These are phyloP conservation scores for Leccinum pseudoinsigne DNA, from an alignment of 1,284 basidiomycete genomes.

Conservation along the genomic window DNA sequence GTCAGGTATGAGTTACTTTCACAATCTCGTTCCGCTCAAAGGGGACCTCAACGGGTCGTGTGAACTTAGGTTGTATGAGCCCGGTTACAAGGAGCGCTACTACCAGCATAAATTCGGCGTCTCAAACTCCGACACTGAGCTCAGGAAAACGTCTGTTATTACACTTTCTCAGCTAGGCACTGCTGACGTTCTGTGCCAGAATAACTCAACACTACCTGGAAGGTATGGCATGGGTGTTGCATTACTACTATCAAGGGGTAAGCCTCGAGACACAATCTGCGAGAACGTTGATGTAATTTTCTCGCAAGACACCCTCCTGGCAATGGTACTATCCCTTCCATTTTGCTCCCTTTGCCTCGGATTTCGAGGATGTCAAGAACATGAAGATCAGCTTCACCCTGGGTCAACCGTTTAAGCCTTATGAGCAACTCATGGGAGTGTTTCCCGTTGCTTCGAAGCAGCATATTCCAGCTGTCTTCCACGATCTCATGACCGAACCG, in stretches of 20 bases:
- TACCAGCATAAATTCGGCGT: conserved; percentile 94
- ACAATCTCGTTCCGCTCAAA: background rate
- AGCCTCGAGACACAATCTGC: conserved; percentile 3
- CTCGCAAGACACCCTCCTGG: conserved; percentile 88
- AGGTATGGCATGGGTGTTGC: conserved; percentile 95
- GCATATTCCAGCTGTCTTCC: conserved; percentile 89
- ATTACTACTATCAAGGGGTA: conserved; percentile 98
- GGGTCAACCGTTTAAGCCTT: conserved; percentile 93
- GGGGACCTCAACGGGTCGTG: conserved; percentile 18
- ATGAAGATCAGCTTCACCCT: conserved; percentile 81
- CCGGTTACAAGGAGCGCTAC: conserved; percentile 95
- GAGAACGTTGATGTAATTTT: conserved; percentile 14
- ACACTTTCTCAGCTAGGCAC: background rate
- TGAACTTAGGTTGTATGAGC: conserved; percentile 79
- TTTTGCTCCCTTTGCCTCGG: conserved; percentile 97
- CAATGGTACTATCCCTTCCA: conserved; percentile 99
- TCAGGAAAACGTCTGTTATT: conserved; percentile 67
- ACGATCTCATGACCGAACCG: conserved; percentile 84
- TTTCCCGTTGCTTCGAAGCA: conserved; percentile 74
- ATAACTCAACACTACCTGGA: conserved; percentile 88
- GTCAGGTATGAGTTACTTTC: conserved; percentile 67
- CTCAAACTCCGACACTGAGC: conserved; percentile 68
- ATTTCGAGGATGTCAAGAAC: conserved; percentile 82
- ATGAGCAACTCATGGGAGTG: conserved; percentile 97
- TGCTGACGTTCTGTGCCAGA: conserved; percentile 43